Evolutionary conservation across 2,329 filamentous ascomycete species (phyloP), one percentile per base, ranked within the genome.

Genomic region (Magnaporthiopsis rhizophila): DNA sequence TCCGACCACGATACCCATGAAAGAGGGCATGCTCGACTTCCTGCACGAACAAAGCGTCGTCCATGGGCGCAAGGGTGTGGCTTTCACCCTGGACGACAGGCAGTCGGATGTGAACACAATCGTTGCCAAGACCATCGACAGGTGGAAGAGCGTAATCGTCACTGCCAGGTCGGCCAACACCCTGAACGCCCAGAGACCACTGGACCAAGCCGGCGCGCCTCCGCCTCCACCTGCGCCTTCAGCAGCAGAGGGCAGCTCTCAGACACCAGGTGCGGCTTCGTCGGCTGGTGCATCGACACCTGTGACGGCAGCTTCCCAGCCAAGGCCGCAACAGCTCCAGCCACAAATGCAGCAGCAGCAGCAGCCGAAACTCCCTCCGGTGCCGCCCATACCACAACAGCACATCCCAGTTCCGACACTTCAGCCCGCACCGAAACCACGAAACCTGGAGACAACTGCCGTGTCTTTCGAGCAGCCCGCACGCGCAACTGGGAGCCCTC

Each of bases 111-210:
- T 87, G 1, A 77, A 77, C 65, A 79, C 79, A 0, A 71, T 85
- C 53, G 79, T 87, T 7, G 74, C 81, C 8, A 76, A 77, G n/a
- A 81, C 81, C 2, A 86, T 89, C 65, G 81, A 83, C 58, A 78
- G 84, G 36, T 89, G 86, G 86, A 88, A 86, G 73, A 78, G 75
- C 5, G 83, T 88, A 21, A 82, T 88, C 15, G 75, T 79, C n/a
- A 80, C 83, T 7, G 76, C 80, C 2, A 78, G 83, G 57, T 75
- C 74, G 5, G 72, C 74, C 3, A 69, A 70, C n/a, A 68, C 67
- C 21, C 78, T 86, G 74, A 74, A 74, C 61, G 76, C 78, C 3
- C 85, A 88, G 67, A 78, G 77, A 59, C 68, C 80, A 2, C 72
- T 87, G 15, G 79, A 81, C 24, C 76, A 77, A 62, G 32, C 66